Base-by-base conservation (phyloP, 768 basidiomycete species). In the Mycena epipterygia region DNA sequence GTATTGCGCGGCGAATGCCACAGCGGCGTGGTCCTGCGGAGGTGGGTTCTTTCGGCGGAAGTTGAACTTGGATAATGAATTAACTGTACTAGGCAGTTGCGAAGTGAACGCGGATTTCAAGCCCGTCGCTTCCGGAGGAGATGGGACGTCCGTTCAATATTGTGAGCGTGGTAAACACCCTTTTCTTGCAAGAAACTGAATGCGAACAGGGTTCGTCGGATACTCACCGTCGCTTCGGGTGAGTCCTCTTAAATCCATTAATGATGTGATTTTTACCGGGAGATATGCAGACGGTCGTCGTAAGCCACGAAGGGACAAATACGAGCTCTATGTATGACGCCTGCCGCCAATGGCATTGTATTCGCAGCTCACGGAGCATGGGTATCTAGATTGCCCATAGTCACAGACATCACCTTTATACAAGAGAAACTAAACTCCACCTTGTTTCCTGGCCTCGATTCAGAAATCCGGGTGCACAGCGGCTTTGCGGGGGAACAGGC, bases 21-120 rank as follows among this genome's bases (percentile, higher is more conserved):
- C 85, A 5, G 61, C 82, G 29, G 76, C 80, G 39, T 89, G 88
- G 88, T 71, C 80, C 33, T 89, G 87, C 64, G 87, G 88, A 75
- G 70, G 85, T 86, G 56, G 11, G 82, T 79, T 32, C 29, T 9
- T 81, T 65, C 4, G 68, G 35, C 23, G 39, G 14, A 14, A 41
- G 39, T 41, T 30, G 29, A 44, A 21, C 23, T 49, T 37, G 25
- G 53, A 29, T 25, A 5, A 21, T 52, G 29, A 52, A 30, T 16
- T 29, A 44, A 44, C 5, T 29, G 13, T 21, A 16, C 5, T 25
- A n/a, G 12, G 29, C 39, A 35, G 11, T 55, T 51, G 59, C 32
- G n/a, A 29, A 0, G 86, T 83, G 5, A 87, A 85, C 69, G 73
- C 85, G 14, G 57, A 69, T 41, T 89, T 89, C 58, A 56, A 78